A percentile compares a stretch with the other conserved stretches of the same genome.
These are phyloP conservation scores for Priceomyces carsonii DNA, from an alignment of 805 yeast genomes.

Conservation along the genomic window DNA sequence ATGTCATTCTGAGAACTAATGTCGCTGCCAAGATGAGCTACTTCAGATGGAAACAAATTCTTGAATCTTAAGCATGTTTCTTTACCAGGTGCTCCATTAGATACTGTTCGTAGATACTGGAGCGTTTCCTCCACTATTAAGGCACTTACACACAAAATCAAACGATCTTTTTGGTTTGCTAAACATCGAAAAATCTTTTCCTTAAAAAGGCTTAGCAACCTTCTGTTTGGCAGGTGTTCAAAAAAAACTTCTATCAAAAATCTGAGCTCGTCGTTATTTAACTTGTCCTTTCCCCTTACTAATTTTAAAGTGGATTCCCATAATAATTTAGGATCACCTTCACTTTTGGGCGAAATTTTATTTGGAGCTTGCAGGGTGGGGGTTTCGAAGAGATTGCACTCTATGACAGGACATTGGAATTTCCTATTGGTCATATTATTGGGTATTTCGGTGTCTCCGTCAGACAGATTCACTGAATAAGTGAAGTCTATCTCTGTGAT, in stretches of 20 bases:
- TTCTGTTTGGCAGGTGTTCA: slow-evolving; percentile 22
- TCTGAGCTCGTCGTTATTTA: slow-evolving; percentile 22
- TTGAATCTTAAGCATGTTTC: slow-evolving; percentile 14
- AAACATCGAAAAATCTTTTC: slow-evolving; percentile 19
- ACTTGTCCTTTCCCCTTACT: slow-evolving; percentile 16
- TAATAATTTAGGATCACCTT: slow-evolving; percentile 12
- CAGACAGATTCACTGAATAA: slow-evolving; percentile 10
- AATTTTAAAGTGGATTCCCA: slow-evolving; percentile 27
- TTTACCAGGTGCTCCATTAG: slow-evolving; percentile 8
- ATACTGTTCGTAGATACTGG: slow-evolving; percentile 15
- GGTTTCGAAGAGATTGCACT: slow-evolving; percentile 28
- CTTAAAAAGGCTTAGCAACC: slow-evolving; percentile 25
- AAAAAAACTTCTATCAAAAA: slow-evolving; percentile 34
- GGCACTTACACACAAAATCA: slow-evolving; percentile 29
- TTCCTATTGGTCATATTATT: slow-evolving; percentile 1
- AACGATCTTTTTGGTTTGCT: slow-evolving; percentile 23
- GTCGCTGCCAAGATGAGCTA: slow-evolving; percentile 15
- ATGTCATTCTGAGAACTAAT: slow-evolving; percentile 13
- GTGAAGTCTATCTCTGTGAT: slow-evolving; percentile 30
- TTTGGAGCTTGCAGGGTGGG: slow-evolving; percentile 1
- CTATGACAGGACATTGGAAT: slow-evolving; percentile 39
- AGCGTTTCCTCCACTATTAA: slow-evolving; percentile 34
- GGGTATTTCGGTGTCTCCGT: too few species aligned
- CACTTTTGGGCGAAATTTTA: neutral
- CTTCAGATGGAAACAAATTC: slow-evolving; percentile 26